phyloP scores from a whole-genome alignment of 106 monocot species.

The Narthecium ossifragum region DNA sequence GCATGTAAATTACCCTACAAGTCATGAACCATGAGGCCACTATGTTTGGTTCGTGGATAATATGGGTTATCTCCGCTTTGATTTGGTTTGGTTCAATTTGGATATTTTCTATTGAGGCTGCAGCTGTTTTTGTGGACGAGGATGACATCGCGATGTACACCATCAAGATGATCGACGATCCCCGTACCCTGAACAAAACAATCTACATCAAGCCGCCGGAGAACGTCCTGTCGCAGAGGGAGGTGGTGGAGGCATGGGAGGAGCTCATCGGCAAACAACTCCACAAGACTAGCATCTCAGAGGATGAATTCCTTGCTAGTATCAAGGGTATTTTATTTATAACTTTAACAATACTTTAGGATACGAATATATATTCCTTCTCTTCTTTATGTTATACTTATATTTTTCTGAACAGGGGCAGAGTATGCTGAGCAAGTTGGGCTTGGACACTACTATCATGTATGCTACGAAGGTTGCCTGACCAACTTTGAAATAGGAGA shows the following conservation, averaged over 20 bases:
- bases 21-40: no score
- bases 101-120: no score
- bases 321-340: constrained; percentile 21
- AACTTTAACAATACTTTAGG: not conserved
- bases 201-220: constrained; percentile 46
- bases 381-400: not conserved
- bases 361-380: not conserved
- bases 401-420: constrained; percentile 15
- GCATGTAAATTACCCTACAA: no score
- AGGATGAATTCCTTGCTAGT: constrained; percentile 30
- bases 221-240: constrained; percentile 52
- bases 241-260: constrained; percentile 49
- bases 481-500: constrained; percentile 52
- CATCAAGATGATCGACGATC: constrained; percentile 41
- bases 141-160: constrained; percentile 53
- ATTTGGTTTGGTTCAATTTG: no score
- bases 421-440: constrained; percentile 47
- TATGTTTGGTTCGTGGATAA: no score
- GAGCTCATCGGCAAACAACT: constrained; percentile 43
- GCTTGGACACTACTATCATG: constrained; percentile 46
- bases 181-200: constrained; percentile 35
- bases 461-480: constrained; percentile 54
- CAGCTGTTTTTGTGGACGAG: constrained; percentile 51
- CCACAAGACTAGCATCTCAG: constrained; percentile 32
- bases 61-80: no score